These are phyloP conservation scores for Saksenaea vasiformis DNA, from an alignment of 371 early-diverging fungal genomes.

Conservation along the genomic window DNA sequence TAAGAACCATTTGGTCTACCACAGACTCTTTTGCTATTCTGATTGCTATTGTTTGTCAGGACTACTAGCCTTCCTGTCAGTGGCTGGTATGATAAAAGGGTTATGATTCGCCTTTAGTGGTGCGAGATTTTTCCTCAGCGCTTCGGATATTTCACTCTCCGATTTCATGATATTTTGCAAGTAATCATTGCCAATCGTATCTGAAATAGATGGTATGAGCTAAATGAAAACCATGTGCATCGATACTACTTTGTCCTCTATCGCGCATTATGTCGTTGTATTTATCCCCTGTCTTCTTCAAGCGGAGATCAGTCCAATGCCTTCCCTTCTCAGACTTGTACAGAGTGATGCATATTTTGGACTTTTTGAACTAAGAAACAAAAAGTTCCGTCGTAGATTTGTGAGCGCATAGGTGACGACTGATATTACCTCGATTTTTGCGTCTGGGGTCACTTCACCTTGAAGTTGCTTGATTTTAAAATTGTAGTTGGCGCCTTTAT, in stretches of 20 bases:
- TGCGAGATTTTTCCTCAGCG: not conserved
- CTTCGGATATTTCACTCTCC: not conserved
- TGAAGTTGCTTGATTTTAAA: conserved; percentile 27
- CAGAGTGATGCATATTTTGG: conserved; percentile 23
- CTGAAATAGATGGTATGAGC: not conserved
- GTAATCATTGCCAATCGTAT: not conserved
- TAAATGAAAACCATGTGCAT: not conserved
- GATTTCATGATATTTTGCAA: not conserved
- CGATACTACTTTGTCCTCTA: conserved; percentile 17
- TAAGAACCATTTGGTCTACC: too few relatives aligned
- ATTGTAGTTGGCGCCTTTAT: conserved; percentile 27
- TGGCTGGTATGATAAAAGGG: too few relatives aligned
- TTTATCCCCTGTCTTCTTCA: conserved; percentile 22
- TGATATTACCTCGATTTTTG: conserved; percentile 16
- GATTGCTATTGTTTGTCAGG: too few relatives aligned
- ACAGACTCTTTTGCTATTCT: too few relatives aligned
- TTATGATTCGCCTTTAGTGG: too few relatives aligned
- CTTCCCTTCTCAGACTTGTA: conserved; percentile 21
- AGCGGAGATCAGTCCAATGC: conserved; percentile 27
- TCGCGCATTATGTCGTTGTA: conserved; percentile 26
- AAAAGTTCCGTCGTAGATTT: too few relatives aligned
- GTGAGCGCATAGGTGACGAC: too few relatives aligned
- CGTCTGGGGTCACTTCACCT: conserved; percentile 13
- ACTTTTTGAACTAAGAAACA: conserved; percentile 19
- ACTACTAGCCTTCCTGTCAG: too few relatives aligned